Percentiles rank a stretch among this genome's conserved stretches.
Evolutionary conservation across 2,329 filamentous ascomycete species (phyloP).

Genomic region (Knoxdaviesia capensis): DNA sequence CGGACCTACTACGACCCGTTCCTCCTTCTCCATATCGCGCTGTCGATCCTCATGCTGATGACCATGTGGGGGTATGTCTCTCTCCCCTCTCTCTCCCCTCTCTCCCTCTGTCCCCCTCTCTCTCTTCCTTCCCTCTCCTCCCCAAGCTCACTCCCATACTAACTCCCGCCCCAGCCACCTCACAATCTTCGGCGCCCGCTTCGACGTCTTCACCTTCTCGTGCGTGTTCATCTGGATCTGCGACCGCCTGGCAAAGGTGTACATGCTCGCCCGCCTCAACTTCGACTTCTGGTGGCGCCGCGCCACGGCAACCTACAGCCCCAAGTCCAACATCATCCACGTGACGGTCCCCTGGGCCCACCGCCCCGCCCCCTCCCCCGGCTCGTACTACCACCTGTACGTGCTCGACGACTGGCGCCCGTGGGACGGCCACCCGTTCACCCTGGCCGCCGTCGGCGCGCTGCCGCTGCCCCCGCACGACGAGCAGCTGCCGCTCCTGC

Average conservation of each 20-base stretch:
- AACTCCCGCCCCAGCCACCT: conserved; percentile 18
- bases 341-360: conserved; percentile 16
- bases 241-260: conserved; percentile 24
- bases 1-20: conserved; percentile 31
- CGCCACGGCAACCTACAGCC: conserved; percentile 15
- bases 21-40: conserved; percentile 25
- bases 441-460: conserved; percentile 15
- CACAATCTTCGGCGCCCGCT: conserved; percentile 28
- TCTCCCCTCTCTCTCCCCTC: conserved; percentile 2
- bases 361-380: conserved; percentile 11
- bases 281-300: conserved; percentile 15
- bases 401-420: conserved; percentile 17
- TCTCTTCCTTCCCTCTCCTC: not conserved
- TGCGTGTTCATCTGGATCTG: conserved; percentile 26
- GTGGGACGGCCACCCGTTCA: conserved; percentile 32
- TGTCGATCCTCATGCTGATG: conserved; percentile 27
- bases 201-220: conserved; percentile 27
- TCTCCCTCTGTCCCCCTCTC: conserved; percentile 7
- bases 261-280: conserved; percentile 21
- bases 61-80: conserved; percentile 28
- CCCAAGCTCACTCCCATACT: conserved; percentile 2
- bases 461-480: conserved; percentile 6
- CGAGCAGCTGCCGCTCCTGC: conserved; percentile 15
- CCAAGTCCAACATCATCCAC: conserved; percentile 19
- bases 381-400: conserved; percentile 25